A percentile compares a stretch with the other conserved stretches of the same genome.
Conservation (phyloP, 192 early-diverging fungal species). For the Coemansia sp. region DNA sequence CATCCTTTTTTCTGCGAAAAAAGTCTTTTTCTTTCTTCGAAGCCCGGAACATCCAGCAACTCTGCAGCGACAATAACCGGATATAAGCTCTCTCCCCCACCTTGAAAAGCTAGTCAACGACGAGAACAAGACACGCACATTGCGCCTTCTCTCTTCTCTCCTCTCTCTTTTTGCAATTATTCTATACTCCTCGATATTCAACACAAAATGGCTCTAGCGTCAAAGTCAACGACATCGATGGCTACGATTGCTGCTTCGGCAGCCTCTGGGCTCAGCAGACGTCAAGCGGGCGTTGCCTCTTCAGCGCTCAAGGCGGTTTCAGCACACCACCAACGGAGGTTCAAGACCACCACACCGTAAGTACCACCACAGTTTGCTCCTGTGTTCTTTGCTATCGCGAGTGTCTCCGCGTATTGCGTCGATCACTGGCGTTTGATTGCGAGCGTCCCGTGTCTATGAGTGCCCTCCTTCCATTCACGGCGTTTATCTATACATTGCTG, state of each 20-base stretch:
- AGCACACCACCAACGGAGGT: conserved; percentile 39
- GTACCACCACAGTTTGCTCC: conserved; percentile 4
- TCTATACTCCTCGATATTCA: background rate
- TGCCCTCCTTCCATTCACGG: background rate
- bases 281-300: conserved; percentile 17
- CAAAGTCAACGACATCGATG: conserved; percentile 40
- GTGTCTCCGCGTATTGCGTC: background rate
- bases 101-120: background rate
- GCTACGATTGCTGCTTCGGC: conserved; percentile 35
- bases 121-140: background rate
- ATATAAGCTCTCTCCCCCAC: background rate
- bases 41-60: background rate
- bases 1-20: background rate
- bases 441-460: background rate
- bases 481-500: background rate
- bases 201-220: conserved; percentile 34
- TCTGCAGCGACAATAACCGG: background rate
- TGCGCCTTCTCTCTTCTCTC: background rate
- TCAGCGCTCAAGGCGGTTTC: conserved; percentile 29
- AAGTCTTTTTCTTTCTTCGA: background rate
- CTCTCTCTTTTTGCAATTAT: conserved; percentile 3
- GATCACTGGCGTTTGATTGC: background rate
- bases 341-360: conserved; percentile 55
- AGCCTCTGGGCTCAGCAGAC: conserved; percentile 17
- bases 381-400: background rate